phyloP scores from a whole-genome alignment of 2,329 filamentous ascomycete species.

The Fusarium bactridioides region DNA sequence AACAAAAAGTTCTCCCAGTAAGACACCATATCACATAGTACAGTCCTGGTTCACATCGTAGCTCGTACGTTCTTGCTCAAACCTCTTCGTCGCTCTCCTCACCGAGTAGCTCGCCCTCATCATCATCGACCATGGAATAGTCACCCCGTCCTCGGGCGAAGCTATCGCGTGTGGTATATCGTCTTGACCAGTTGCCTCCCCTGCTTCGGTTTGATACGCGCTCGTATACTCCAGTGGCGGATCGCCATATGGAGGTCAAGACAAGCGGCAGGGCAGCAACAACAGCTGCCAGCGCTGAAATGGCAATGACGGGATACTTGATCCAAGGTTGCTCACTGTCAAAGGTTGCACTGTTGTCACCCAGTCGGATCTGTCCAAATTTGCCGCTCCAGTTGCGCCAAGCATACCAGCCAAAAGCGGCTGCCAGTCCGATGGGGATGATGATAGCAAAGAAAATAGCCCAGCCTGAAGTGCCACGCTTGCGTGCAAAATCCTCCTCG shows the following conservation, averaged over 20 bases:
- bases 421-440: constrained; percentile 76
- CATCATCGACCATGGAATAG: constrained; percentile 87
- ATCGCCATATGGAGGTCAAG: constrained; percentile 76
- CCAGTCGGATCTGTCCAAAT: constrained; percentile 90
- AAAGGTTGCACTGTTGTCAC: constrained; percentile 67
- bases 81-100: constrained; percentile 94
- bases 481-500: constrained; percentile 80
- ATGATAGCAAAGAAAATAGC: constrained; percentile 87
- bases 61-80: constrained; percentile 39
- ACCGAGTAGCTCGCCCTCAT: constrained; percentile 92
- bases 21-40: constrained; percentile 22
- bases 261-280: constrained; percentile 74
- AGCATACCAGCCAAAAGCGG: constrained; percentile 81
- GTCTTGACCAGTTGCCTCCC: constrained; percentile 62
- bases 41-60: constrained; percentile 16
- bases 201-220: constrained; percentile 59
- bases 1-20: constrained; percentile 16
- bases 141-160: constrained; percentile 89
- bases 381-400: constrained; percentile 87
- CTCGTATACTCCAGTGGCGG: constrained; percentile 59
- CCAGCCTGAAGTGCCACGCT: constrained; percentile 73
- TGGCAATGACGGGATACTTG: constrained; percentile 79
- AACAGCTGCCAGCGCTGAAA: constrained; percentile 70
- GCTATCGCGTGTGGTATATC: constrained; percentile 87
- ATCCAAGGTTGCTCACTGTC: constrained; percentile 80